These are phyloP conservation scores for Lipomyces sp. DNA, from an alignment of 805 yeast genomes.

Conservation along the genomic window DNA sequence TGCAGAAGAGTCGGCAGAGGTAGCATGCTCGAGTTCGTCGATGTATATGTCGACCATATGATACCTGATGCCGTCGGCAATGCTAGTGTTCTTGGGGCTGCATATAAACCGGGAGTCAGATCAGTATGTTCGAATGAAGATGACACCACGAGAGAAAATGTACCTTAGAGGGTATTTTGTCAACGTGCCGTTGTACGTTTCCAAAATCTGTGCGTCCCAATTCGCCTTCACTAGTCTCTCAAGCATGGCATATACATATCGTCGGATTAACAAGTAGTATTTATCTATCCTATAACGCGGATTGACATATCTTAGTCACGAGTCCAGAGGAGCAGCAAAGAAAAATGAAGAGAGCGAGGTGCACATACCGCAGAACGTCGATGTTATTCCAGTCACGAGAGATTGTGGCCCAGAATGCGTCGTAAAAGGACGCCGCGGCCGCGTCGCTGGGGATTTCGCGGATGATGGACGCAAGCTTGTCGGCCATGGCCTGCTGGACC, in stretches of 20 bases:
- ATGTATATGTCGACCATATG: conserved; percentile 80
- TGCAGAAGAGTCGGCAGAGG: no score
- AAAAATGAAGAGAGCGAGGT: background rate
- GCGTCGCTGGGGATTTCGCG: no score
- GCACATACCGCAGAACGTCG: conserved; percentile 21
- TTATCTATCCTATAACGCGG: conserved; percentile 66
- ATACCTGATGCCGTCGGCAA: conserved; percentile 74
- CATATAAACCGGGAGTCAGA: no score
- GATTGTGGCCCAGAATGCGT: conserved; percentile 79
- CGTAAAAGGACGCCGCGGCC: conserved; percentile 48
- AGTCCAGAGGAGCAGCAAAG: no score
- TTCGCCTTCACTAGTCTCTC: conserved; percentile 49
- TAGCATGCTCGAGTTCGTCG: conserved; percentile 69
- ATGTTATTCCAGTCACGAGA: conserved; percentile 77
- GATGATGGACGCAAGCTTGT: conserved; percentile 56
- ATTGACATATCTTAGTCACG: no score
- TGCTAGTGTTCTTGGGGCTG: conserved; percentile 35
- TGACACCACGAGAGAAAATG: no score
- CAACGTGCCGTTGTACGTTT: conserved; percentile 46
- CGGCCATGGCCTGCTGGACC: conserved; percentile 84
- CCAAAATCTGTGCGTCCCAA: conserved; percentile 55
- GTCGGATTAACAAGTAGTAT: conserved; percentile 74
- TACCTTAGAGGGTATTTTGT: conserved; percentile 35
- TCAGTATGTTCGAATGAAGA: no score
- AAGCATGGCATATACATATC: conserved; percentile 65